Base-by-base conservation (phyloP, 2,329 filamentous ascomycete species). In the Diaporthe helianthi region DNA sequence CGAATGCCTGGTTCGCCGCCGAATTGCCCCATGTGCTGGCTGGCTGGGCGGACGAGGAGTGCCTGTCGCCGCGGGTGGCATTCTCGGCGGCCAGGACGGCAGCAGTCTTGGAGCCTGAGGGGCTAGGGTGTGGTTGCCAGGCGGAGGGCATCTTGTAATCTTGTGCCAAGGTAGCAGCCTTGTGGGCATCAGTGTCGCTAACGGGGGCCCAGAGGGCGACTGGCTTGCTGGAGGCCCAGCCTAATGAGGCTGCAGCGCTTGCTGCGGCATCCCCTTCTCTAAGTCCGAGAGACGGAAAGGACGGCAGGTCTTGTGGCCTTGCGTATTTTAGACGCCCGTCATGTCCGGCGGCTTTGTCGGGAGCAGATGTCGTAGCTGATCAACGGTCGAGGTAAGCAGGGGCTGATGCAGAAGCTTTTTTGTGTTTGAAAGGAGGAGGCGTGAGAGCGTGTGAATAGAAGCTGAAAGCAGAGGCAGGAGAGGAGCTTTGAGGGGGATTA, bases 171-270 rank as follows among this genome's bases (percentile, higher is more conserved):
- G 75, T 67, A 19, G 78, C 78, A 54, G 77, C 76, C 31, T 71
- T 74, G 36, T 76, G 77, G 58, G 90, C 89, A 12, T 86, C 85
- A 33, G 87, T 83, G n/a, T 84, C 85, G 53, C 85, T 84, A 72
- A 88, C 85, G 22, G 90, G 89, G 76, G 87, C 90, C 89, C 90
- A 92, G 76, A 84, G 82, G 77, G 92, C 86, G 63, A 89, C 82
- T 3, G 87, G 78, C 74, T 88, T 88, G 76, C 53, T 47, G 41
- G 67, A 70, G 41, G 70, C 85, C 83, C 93, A 92, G 63, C 93
- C 93, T 54, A 95, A 82, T 64, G 86, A 87, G 49, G 92, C 92
- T 66, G 93, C 93, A 67, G 92, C 89, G 73, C 90, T 87, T 71
- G 92, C 93, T 68, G 92, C 93, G 64, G 85, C 83, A 74, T 81